Evolutionary conservation across 2,329 filamentous ascomycete genomes (phyloP), one percentile per base, ranked within the genome.

Genomic region (Phyllosticta paracitricarpa): DNA sequence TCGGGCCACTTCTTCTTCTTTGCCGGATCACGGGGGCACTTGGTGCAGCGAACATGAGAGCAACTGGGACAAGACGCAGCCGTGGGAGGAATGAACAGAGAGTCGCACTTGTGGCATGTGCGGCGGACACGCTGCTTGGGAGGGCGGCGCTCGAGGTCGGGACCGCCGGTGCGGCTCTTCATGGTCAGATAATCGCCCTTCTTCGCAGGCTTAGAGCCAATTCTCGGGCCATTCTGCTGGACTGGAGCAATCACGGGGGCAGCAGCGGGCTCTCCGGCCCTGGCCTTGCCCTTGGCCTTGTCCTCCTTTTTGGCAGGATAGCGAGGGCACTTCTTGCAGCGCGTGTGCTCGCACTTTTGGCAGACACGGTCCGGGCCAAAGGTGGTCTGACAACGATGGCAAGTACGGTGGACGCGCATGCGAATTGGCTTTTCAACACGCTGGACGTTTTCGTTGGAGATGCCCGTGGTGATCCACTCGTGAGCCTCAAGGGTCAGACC

Each of bases 301-400:
- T 40, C 33, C 51, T 73, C 81, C 66, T 83, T 84, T 76, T 86
- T 85, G 59, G 82, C 78, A 35, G 91, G 91, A 68, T 88, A 84
- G 61, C 89, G 85, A 28, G 85, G 83, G 72, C 92, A 97, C 69
- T 88, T 85, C 70, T 84, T 88, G 82, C 92, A 97, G 66, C 89
- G 84, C 55, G 79, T 79, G 75, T 97, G 92, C 67, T 88, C 82
- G 77, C 92, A 97, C 66, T 83, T 84, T 65, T 81, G 74, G 75
- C 92, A 96, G 63, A 87, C 80, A 75, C 87, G 91, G 68, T 87
- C 83, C 22, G 82, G 74, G 61, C 88, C 86, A 72, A 93, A 96
- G 25, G 83, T 82, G 14, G 87, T 84, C 62, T 86, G 83, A 77
- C 92, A 97, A 66, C 84, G 81, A 75, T 96, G 92, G 74, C 92